Evolutionary conservation across 164 flowering plant species (phyloP), one percentile per base, ranked within the genome.

Genomic region (Pachysandra terminalis): DNA sequence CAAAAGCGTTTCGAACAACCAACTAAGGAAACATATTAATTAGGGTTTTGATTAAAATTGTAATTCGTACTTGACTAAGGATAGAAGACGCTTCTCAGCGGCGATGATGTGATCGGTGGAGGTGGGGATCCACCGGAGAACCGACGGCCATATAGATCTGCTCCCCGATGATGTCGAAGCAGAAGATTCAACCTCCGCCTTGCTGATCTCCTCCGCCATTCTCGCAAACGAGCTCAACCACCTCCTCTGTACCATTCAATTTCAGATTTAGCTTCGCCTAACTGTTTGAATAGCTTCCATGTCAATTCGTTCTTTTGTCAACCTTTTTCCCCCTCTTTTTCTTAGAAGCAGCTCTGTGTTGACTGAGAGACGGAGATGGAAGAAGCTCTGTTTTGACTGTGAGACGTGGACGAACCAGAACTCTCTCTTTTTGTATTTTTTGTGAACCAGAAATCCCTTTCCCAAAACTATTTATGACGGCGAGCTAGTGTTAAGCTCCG

Each of bases 51-150:
- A 21, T n/a, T n/a, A 67, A 32, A 32, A 32, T 7, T 3, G 41
- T 40, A 32, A 57, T 1, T 22, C 24, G 54, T 79, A 90, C 97
- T 83, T 90, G 88, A 90, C 83, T 1, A 87, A 32, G 48, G 98
- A 91, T 70, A 94, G 96, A n/a, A 95, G 96, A 52, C 97, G 94
- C 66, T 90, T 87, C 74, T 95, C 96, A 71, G 97, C 79, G 68
- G 87, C 89, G 68, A 94, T 86, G 77, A 90, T 89, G 59, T 79
- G 89, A 54, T 84, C 87, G 69, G 87, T 87, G 23, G 98, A 94
- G 48, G 96, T 88, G 9, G 98, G 98, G 25, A 94, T 85, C 98
- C 98, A 91, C 1, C 97, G 89, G 64, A 94, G 81, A 32, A 83
- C 56, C 15, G 91, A 81, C 3, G 96, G 96, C 95, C 91, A 91